Conservation (phyloP, 306 rosid species). For the Cicer pinnatifidum region DNA sequence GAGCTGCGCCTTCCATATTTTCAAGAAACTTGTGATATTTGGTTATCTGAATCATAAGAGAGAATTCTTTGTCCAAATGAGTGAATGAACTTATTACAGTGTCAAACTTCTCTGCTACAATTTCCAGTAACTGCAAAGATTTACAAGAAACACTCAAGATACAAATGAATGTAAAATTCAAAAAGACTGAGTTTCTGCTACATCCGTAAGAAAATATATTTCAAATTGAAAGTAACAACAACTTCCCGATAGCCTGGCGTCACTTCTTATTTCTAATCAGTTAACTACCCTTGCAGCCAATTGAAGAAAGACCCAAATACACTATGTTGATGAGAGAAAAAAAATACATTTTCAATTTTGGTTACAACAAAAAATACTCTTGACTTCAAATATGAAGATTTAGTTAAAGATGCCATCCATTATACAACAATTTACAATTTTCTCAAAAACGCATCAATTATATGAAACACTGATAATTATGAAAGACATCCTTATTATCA, state of each 20-base stretch:
- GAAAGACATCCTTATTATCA: slow-evolving; percentile 6
- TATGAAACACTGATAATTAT: slow-evolving; percentile 9
- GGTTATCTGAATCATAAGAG: slow-evolving; percentile 76
- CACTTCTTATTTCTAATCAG: background rate
- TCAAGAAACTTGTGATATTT: slow-evolving; percentile 77
- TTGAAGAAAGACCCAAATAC: slow-evolving; percentile 1
- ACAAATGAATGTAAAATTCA: slow-evolving; percentile 17
- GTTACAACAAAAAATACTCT: background rate
- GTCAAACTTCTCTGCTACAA: slow-evolving; percentile 81
- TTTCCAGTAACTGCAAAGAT: slow-evolving; percentile 82
- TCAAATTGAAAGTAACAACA: slow-evolving; percentile 28
- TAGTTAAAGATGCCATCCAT: slow-evolving; percentile 9
- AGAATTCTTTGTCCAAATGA: slow-evolving; percentile 91
- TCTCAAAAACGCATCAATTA: background rate
- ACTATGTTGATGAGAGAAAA: background rate
- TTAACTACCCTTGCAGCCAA: slow-evolving; percentile 28
- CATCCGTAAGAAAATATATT: slow-evolving; percentile 30
- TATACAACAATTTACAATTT: background rate
- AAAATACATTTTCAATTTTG: slow-evolving; percentile 7
- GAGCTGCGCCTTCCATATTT: slow-evolving; percentile 62
- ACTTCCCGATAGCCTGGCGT: slow-evolving; percentile 4
- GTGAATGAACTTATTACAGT: slow-evolving; percentile 74
- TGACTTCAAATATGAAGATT: slow-evolving; percentile 19
- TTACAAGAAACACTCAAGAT: slow-evolving; percentile 30
- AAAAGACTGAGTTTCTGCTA: slow-evolving; percentile 12